Percentiles rank a stretch among this genome's conserved stretches.
Conservation (phyloP, 257 asterid species). For the Anisodus tanguticus region DNA sequence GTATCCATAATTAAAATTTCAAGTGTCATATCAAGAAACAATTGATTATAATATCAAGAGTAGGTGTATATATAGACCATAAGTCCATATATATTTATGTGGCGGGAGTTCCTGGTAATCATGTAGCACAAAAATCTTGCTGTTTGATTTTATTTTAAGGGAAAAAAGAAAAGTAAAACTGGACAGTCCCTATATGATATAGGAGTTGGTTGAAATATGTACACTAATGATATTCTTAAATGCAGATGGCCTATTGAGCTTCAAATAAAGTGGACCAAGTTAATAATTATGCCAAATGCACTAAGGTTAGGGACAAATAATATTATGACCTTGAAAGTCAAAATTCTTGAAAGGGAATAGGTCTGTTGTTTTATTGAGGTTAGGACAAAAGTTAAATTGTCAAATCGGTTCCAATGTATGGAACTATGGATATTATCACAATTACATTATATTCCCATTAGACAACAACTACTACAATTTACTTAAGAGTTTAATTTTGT, state of each 20-base stretch:
- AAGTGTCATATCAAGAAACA: neutral
- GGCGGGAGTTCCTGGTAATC: neutral
- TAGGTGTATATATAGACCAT: neutral
- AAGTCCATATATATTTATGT: neutral
- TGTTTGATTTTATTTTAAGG: neutral
- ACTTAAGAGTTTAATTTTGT: neutral
- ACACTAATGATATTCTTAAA: neutral
- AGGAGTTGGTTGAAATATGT: slow-evolving; percentile 4
- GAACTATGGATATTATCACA: neutral
- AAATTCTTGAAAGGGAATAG: neutral
- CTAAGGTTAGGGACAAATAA: neutral
- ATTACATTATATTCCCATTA: neutral
- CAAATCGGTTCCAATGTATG: too few species aligned
- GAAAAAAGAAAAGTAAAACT: neutral
- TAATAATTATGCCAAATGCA: neutral
- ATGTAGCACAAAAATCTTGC: neutral
- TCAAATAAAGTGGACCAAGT: neutral
- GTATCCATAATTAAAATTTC: neutral
- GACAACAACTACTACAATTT: neutral
- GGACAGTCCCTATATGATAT: neutral
- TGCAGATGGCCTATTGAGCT: neutral
- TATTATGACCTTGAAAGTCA: neutral
- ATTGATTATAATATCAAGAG: neutral
- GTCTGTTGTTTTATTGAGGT: neutral
- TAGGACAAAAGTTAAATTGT: neutral